phyloP scores from a whole-genome alignment of 768 basidiomycete genomes.

The Mrakia blollopis region DNA sequence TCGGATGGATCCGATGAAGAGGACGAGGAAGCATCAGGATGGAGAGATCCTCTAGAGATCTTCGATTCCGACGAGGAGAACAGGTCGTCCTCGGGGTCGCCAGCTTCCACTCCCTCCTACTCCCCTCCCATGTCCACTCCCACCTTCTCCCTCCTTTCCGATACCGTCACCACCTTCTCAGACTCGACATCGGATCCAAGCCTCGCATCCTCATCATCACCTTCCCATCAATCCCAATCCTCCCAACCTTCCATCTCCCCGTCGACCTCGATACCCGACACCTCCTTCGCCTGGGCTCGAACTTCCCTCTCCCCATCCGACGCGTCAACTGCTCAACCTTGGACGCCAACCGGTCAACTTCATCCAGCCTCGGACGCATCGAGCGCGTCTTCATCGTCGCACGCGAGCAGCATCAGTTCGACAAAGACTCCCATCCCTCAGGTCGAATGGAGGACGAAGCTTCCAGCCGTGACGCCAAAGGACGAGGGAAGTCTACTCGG shows the following conservation, averaged over 20 bases:
- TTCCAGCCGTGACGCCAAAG: slow-evolving; percentile 29
- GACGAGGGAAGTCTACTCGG: slow-evolving; percentile 27
- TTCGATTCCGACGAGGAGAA: slow-evolving; percentile 21
- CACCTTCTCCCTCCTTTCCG: slow-evolving; percentile 12
- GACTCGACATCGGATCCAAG: background rate
- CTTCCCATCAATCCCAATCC: background rate
- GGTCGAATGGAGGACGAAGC: slow-evolving; percentile 20
- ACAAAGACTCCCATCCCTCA: slow-evolving; percentile 8
- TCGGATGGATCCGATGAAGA: slow-evolving; percentile 19
- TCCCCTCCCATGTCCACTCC: slow-evolving; percentile 2
- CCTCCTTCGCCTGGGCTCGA: background rate
- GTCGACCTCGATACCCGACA: background rate
- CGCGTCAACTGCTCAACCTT: background rate
- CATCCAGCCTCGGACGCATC: background rate
- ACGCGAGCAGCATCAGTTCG: background rate
- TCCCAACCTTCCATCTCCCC: background rate
- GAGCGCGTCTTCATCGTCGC: background rate
- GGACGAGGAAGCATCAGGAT: background rate
- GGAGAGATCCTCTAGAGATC: background rate
- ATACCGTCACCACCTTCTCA: background rate
- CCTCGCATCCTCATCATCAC: background rate
- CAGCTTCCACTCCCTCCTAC: slow-evolving; percentile 12
- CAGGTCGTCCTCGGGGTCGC: slow-evolving; percentile 2
- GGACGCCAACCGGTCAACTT: background rate
- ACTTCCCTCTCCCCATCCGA: background rate